phyloP scores from a whole-genome alignment of 2,329 filamentous ascomycete genomes.

The Bipolaris bicolor region DNA sequence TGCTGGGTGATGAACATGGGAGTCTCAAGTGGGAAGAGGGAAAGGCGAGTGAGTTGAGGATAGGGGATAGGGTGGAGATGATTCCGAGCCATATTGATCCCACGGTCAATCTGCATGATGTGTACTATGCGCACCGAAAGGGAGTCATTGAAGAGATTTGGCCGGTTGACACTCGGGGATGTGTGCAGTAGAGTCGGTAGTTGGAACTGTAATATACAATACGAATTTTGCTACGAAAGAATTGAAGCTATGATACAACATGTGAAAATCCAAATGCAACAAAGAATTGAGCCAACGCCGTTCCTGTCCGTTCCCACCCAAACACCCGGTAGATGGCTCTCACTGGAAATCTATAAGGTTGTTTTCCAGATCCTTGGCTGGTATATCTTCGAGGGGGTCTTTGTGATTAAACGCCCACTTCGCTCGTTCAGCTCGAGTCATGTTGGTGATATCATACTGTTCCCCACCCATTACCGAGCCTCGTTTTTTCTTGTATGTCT shows the following conservation, averaged over 20 bases:
- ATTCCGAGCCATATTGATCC: conserved; percentile 63
- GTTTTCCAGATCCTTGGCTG: conserved; percentile 12
- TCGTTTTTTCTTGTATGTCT: conserved; percentile 13
- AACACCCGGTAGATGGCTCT: neutral
- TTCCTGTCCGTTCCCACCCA: neutral
- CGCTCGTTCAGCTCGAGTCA: conserved; percentile 20
- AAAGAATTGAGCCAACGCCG: neutral
- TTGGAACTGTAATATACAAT: neutral
- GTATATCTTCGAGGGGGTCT: conserved; percentile 21
- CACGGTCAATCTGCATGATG: conserved; percentile 60
- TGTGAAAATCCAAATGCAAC: too few relatives aligned
- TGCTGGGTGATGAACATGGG: conserved; percentile 59
- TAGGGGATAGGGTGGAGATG: conserved; percentile 60
- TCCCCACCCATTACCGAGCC: conserved; percentile 9
- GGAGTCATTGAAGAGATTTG: conserved; percentile 60
- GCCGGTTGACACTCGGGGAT: conserved; percentile 59
- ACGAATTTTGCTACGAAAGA: neutral
- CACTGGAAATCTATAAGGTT: conserved; percentile 12
- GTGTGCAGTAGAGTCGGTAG: conserved; percentile 52
- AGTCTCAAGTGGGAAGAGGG: conserved; percentile 55
- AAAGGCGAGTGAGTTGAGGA: conserved; percentile 40
- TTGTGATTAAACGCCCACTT: conserved; percentile 15
- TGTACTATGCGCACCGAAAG: conserved; percentile 58
- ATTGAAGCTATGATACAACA: too few relatives aligned
- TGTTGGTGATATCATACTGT: conserved; percentile 32